Conservation (phyloP, 1,284 basidiomycete genomes). For the Leucoagaricus sp. region DNA sequence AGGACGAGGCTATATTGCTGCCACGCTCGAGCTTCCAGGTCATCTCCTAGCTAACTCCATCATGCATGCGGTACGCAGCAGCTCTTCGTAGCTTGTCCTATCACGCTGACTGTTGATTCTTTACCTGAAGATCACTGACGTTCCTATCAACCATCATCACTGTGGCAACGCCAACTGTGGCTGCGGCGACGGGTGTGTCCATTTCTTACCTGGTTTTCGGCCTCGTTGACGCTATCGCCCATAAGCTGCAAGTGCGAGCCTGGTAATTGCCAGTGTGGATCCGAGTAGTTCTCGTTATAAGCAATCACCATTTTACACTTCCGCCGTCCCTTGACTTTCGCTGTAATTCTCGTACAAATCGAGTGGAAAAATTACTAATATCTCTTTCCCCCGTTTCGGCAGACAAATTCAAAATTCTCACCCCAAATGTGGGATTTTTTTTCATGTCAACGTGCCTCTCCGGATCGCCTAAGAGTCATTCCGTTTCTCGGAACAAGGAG, state of each 20-base stretch:
- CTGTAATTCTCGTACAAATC: no score
- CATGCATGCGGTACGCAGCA: background rate
- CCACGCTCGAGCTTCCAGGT: background rate
- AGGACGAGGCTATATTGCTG: background rate
- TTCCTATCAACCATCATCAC: slow-evolving; percentile 5
- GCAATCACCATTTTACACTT: no score
- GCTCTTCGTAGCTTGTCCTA: background rate
- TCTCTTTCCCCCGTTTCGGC: no score
- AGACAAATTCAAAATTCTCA: no score
- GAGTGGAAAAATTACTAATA: no score
- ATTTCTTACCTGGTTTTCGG: background rate
- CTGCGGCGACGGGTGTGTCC: slow-evolving; percentile 6
- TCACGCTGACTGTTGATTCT: background rate
- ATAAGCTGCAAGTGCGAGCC: slow-evolving; percentile 8
- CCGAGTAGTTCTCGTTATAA: background rate
- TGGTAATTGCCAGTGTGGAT: slow-evolving; percentile 4
- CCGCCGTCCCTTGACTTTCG: no score
- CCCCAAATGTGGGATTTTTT: no score
- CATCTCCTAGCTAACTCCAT: background rate
- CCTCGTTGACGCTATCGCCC: background rate
- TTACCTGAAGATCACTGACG: background rate
- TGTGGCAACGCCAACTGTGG: slow-evolving; percentile 8
- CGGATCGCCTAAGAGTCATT: no score
- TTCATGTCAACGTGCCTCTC: no score
- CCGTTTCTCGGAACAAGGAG: no score